Evolutionary conservation across 2,329 filamentous ascomycete genomes (phyloP), one percentile per base, ranked within the genome.

Genomic region (Diaporthe helianthi): DNA sequence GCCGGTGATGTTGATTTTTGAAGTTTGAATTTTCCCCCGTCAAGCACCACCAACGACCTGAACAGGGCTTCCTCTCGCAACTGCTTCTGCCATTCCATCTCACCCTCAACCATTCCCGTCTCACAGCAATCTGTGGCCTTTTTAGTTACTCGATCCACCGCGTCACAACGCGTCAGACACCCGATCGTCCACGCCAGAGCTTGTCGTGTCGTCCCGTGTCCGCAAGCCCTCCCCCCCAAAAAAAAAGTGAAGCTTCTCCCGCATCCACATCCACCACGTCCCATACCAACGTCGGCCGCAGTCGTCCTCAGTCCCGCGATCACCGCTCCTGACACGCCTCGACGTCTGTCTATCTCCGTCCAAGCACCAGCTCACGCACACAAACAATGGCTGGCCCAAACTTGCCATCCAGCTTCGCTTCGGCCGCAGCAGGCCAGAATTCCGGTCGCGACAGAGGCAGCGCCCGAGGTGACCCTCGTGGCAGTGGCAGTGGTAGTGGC

Each of bases 331-430:
- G 12, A 26, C 67, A 17, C 24, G 38, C 61, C 46, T 65, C 26
- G 60, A 58, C 38, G 4, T 47, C 47, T 33, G 33, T 7, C 41
- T 22, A 46, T 41, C 26, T 17, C 17, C n/a, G 47, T 64, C 61
- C 65, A 47, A 69, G 51, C 49, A 63, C 49, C 55, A 26, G 60
- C 69, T 74, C 17, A 44, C 74, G 60, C 51, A 64, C 13, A 38
- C 74, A 74, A 77, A 74, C 74, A 74, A 78, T 93, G 91, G 88
- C 91, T 83, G 89, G 90, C 79, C 90, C 71, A 36, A 72, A 92
- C 83, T 87, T 93, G 80, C 90, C 91, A 76, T 93, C 92, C 76
- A 94, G 91, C 85, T 94, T 94, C 83, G 92, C 92, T 79, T 93
- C 92, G 78, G 92, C 92, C 76, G 92, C 92, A 75, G 92, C 92